phyloP scores from a whole-genome alignment of 371 early-diverging fungal genomes.

The Mucor racemosus region DNA sequence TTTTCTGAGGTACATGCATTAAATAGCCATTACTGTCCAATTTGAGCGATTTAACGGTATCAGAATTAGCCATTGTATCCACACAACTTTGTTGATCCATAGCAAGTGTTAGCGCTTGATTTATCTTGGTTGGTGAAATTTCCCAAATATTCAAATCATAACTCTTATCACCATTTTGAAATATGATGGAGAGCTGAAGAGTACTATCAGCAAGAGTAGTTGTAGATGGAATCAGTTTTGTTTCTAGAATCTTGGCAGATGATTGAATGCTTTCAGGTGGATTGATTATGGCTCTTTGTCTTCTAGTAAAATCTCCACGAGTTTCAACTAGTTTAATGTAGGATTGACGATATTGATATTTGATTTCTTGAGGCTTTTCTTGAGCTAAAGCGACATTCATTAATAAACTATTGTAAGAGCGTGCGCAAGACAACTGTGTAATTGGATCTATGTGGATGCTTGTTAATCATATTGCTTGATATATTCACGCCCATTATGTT shows the following conservation, averaged over 20 bases:
- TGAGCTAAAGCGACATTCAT: constrained; percentile 18
- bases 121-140: background rate
- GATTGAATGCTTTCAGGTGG: background rate
- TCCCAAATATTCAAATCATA: constrained; percentile 13
- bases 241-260: background rate
- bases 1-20: constrained; percentile 7
- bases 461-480: background rate
- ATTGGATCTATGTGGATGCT: constrained; percentile 16
- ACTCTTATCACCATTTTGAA: background rate
- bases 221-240: background rate
- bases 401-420: constrained; percentile 19
- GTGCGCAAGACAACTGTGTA: constrained; percentile 14
- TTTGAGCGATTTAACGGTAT: background rate
- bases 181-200: constrained; percentile 2
- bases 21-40: background rate
- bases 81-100: constrained; percentile 5
- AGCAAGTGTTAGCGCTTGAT: background rate
- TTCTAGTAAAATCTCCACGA: constrained; percentile 8
- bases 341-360: constrained; percentile 4
- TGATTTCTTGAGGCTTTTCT: constrained; percentile 13
- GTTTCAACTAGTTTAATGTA: constrained; percentile 18
- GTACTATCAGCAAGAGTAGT: background rate
- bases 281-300: constrained; percentile 13
- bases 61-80: background rate
- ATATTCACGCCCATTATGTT: background rate